Base-by-base conservation (phyloP, 1,139 yeast species). In the Nakaseomyces nivariensis region DNA sequence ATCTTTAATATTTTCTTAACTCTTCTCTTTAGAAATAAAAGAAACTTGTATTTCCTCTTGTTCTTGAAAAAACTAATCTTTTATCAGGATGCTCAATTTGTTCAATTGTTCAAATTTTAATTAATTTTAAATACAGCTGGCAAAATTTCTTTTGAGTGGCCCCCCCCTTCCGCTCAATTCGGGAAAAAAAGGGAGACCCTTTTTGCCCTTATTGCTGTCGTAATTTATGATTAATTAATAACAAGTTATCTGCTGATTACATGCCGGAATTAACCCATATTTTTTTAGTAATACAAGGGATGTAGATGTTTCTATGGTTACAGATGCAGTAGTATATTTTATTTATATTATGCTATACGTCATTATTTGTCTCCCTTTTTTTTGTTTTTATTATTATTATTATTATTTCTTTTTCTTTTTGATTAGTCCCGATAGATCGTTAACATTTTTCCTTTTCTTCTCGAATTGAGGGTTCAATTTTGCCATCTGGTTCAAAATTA, bases 361-460 rank as follows among this genome's bases (percentile, higher is more conserved):
- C 36, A n/a, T 33, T 11, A 9, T 7, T 29, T 29, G 31, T 33
- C 36, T 33, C 36, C 36, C 13, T 33, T 8, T n/a, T 5, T n/a
- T 33, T 11, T 11, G 1, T 1, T 36, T 36, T 36, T 36, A 32
- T 17, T 42, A 5, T 27, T 37, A 31, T 36, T 26, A 44, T 29
- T 40, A 32, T 17, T 33, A 51, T 61, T 64, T 47, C 64, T 58
- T 76, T 61, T 78, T 76, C 64, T 78, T 79, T 53, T 75, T 72
- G 13, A 81, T 81, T 66, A 78, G 70, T 6, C 76, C 68, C 3
- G 81, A 75, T 54, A 82, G 68, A 58, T 81, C 86, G 55, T 78
- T 79, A 17, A 81, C 79, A 51, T 51, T 49, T 52, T 49, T 51
- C 52, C 53, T 57, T 52, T 45, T 54, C 48, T 54, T 48, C 48